Evolutionary conservation across 2,329 filamentous ascomycete genomes (phyloP).

Genomic region (Aspergillus carbonarius): DNA sequence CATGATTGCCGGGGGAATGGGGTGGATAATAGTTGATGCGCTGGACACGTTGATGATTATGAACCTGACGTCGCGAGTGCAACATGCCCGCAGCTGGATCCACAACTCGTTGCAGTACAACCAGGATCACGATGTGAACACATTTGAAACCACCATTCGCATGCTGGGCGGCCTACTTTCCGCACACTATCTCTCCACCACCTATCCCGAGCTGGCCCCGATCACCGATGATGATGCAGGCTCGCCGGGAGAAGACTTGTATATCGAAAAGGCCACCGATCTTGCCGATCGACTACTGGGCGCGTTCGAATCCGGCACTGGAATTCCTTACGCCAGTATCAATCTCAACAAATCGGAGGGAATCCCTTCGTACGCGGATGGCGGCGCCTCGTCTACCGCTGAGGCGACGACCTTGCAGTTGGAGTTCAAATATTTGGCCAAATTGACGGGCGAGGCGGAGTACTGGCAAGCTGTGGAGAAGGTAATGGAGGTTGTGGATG

Average conservation of each 20-base stretch:
- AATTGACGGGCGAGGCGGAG: slow-evolving; percentile 84
- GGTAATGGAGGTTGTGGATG: slow-evolving; percentile 87
- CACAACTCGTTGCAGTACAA: slow-evolving; percentile 77
- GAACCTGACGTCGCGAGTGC: slow-evolving; percentile 85
- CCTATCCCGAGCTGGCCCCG: slow-evolving; percentile 76
- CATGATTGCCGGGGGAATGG: slow-evolving; percentile 86
- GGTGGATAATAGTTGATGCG: slow-evolving; percentile 97
- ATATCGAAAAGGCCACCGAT: slow-evolving; percentile 93
- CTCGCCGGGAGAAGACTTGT: slow-evolving; percentile 79
- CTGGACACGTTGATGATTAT: slow-evolving; percentile 97
- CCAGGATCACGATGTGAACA: slow-evolving; percentile 93
- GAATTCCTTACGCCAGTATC: slow-evolving; percentile 86
- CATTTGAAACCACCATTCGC: slow-evolving; percentile 95
- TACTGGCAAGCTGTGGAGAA: slow-evolving; percentile 93
- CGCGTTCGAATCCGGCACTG: slow-evolving; percentile 83
- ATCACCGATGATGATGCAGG: slow-evolving; percentile 70
- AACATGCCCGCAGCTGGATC: slow-evolving; percentile 87
- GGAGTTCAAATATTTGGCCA: slow-evolving; percentile 95
- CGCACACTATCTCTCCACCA: slow-evolving; percentile 89
- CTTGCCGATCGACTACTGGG: slow-evolving; percentile 82
- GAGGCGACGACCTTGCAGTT: slow-evolving; percentile 91
- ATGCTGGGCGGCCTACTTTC: slow-evolving; percentile 93
- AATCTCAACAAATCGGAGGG: slow-evolving; percentile 77
- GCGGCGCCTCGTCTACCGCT: slow-evolving; percentile 87
- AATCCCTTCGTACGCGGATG: slow-evolving; percentile 77